Percentiles rank a stretch among this genome's conserved stretches.
phyloP scores from a whole-genome alignment of 441 rosid species.

The Euphorbia schlechtendalii region DNA sequence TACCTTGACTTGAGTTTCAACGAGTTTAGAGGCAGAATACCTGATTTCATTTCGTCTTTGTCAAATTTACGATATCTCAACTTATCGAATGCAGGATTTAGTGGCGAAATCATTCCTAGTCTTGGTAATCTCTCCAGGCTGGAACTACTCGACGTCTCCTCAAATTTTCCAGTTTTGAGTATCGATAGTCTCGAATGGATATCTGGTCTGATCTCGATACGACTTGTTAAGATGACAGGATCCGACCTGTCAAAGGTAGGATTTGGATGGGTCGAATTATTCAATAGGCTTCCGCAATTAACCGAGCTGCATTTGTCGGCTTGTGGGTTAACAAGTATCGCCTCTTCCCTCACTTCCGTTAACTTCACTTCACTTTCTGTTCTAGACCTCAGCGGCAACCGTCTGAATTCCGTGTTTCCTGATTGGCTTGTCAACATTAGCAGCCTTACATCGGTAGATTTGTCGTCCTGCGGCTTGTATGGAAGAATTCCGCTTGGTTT shows the following conservation, averaged over 20 bases:
- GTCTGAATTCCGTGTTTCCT: conserved; percentile 31
- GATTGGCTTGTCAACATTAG: conserved; percentile 32
- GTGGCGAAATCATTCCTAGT: conserved; percentile 25
- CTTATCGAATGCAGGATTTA: conserved; percentile 32
- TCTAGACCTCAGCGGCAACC: conserved; percentile 37
- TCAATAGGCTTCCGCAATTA: conserved; percentile 2
- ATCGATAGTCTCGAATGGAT: conserved; percentile 28
- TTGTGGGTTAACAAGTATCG: conserved; percentile 3
- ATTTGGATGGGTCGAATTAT: not conserved
- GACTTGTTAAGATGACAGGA: conserved; percentile 9
- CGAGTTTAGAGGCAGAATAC: conserved; percentile 28
- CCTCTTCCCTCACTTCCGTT: conserved; percentile 4
- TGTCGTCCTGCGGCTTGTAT: conserved; percentile 16
- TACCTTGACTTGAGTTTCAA: conserved; percentile 37
- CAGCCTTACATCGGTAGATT: conserved; percentile 25
- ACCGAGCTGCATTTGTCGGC: not conserved
- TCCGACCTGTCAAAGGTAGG: conserved; percentile 10
- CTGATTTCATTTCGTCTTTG: conserved; percentile 30
- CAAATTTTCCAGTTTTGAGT: conserved; percentile 13
- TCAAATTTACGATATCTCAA: conserved; percentile 24
- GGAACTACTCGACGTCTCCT: conserved; percentile 32
- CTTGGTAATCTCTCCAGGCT: conserved; percentile 31
- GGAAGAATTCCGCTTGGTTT: conserved; percentile 40
- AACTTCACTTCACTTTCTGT: conserved; percentile 32
- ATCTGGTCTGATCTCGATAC: conserved; percentile 26